These are phyloP conservation scores for Leccinum pallidistipes DNA, from an alignment of 1,284 basidiomycete genomes.

Conservation along the genomic window DNA sequence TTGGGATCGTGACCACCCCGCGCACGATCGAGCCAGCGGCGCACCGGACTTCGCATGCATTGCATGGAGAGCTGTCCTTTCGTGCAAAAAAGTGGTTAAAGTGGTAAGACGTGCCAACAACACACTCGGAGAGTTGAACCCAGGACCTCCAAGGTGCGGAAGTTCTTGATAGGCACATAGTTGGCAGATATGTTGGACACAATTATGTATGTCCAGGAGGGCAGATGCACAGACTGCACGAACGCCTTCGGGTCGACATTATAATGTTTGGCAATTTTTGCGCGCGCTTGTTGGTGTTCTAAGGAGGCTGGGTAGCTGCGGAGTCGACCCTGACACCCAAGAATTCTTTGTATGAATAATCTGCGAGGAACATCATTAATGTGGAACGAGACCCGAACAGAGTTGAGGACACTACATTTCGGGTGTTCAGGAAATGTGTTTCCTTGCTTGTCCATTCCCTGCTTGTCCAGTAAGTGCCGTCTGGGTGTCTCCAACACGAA, in stretches of 20 bases:
- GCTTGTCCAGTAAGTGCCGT: slow-evolving; percentile 25
- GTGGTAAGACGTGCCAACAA: slow-evolving; percentile 20
- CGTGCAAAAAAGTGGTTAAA: slow-evolving; percentile 21
- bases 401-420: slow-evolving; percentile 15
- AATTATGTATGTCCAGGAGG: slow-evolving; percentile 16
- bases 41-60: slow-evolving; percentile 24
- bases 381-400: not conserved
- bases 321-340: slow-evolving; percentile 25
- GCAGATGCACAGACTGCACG: not conserved
- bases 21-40: slow-evolving; percentile 12
- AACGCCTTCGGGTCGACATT: slow-evolving; percentile 18
- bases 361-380: slow-evolving; percentile 8
- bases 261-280: slow-evolving; percentile 22
- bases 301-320: not conserved
- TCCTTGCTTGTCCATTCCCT: slow-evolving; percentile 7
- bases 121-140: slow-evolving; percentile 26
- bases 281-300: slow-evolving; percentile 22
- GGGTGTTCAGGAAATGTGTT: slow-evolving; percentile 20
- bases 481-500: slow-evolving; percentile 8
- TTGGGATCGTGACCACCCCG: slow-evolving; percentile 22
- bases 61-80: slow-evolving; percentile 21
- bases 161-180: slow-evolving; percentile 18
- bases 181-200: slow-evolving; percentile 15
- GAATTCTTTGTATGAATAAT: slow-evolving; percentile 27
- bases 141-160: slow-evolving; percentile 26